Conservation (phyloP, 345 rosid species). For the Durio zibethinus region DNA sequence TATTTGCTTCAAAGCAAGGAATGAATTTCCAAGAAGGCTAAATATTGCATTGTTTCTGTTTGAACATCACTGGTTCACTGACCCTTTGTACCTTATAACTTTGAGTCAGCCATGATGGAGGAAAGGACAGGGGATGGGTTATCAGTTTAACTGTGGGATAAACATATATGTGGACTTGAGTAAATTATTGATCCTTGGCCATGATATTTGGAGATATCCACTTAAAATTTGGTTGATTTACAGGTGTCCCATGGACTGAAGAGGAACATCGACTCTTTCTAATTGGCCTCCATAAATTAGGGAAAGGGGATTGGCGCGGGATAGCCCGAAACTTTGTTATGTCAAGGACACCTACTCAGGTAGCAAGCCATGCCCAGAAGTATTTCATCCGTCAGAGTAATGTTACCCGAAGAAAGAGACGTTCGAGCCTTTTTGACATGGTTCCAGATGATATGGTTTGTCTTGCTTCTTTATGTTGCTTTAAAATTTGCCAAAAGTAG, state of each 20-base stretch:
- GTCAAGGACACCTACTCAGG: constrained; percentile 91
- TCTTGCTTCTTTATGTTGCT: neutral
- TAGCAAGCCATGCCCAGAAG: constrained; percentile 98
- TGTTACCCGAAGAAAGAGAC: constrained; percentile 75
- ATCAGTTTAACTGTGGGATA: neutral
- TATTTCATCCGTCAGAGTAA: constrained; percentile 77
- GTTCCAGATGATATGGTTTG: constrained; percentile 79
- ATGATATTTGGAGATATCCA: neutral
- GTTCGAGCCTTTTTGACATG: constrained; percentile 96
- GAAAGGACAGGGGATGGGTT: neutral
- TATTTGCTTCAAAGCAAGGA: neutral
- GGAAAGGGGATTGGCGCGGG: constrained; percentile 99
- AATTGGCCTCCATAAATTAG: constrained; percentile 80
- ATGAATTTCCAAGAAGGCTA: neutral
- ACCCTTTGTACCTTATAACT: neutral
- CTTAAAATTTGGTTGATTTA: constrained; percentile 14
- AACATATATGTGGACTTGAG: neutral
- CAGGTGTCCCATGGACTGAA: constrained; percentile 94
- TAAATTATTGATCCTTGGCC: neutral
- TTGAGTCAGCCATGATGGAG: neutral
- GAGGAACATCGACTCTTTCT: constrained; percentile 86
- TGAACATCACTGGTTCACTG: neutral
- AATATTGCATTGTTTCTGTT: neutral
- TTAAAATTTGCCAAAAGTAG: neutral
- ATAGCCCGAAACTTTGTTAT: constrained; percentile 76